Base-by-base conservation (phyloP, 495 filamentous ascomycete species). In the Geoglossum glabrum region DNA sequence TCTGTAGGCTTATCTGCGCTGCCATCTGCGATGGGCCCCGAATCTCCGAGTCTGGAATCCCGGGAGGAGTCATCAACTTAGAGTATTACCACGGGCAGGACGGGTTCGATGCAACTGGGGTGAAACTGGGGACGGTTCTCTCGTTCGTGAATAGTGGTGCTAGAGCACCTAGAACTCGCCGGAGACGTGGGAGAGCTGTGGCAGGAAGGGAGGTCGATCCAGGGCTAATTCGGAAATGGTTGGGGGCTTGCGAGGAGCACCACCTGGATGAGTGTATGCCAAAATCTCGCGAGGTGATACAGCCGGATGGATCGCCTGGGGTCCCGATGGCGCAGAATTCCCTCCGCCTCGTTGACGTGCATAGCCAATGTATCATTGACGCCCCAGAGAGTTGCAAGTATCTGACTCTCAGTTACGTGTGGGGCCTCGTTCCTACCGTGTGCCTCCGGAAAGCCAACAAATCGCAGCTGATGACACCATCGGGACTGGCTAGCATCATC, bases 341-440 rank as follows among this genome's bases (percentile, higher is more conserved):
- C 7, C 13, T 40, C 13, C 36, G 36, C 9, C 4, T 54, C 50
- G 8, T 54, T 25, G 50, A 54, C 31, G 50, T 54, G 27, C 50
- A 25, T 15, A 15, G 19, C 27, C 27, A 54, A 34, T 54, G 19
- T n/a, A 26, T 54, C 19, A 25, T 34, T 0, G 27, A 30, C 13
- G 50, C 50, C 0, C 27, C 27, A n/a, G 11, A 0, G 6, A 10
- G 19, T 5, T 54, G 19, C 31, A 28, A 21, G 13, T 62, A 62
- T 34, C 30, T 54, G 15, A 54, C 61, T 3, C 45, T 62, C 51
- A 62, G 61, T 23, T 62, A 62, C 46, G 58, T 62, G 6, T 62
- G 61, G 61, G 61, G 61, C 30, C 23, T 30, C 1, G 15, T 17
- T 17, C 50, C 30, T n/a, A 30, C 38, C 27, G 27, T 54, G 50